Evolutionary conservation across 495 filamentous ascomycete species (phyloP), one percentile per base, ranked within the genome.

Genomic region (Daldinia decipiens): DNA sequence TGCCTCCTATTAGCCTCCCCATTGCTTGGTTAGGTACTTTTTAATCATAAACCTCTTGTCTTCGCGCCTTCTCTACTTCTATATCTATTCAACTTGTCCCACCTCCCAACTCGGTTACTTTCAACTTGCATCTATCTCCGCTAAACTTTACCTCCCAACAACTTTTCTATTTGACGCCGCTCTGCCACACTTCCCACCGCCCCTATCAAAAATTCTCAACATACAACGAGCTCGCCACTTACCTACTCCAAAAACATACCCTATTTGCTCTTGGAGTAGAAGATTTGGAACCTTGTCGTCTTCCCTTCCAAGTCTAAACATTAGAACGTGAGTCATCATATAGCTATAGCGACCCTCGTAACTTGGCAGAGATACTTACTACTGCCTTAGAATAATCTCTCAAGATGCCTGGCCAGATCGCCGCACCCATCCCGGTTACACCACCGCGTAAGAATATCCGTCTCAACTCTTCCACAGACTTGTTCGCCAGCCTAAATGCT

Each of bases 351-450:
- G 12, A 15, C 43, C 34, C 56, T 40, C 32, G 13, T 40, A n/a
- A 32, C 56, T 21, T 26, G 21, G 11, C 36, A 40, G 4, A 4
- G 24, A 40, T 59, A 11, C 61, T 73, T 24, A 73, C 56, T 40
- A 21, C 19, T 32, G 2, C 34, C 32, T 15, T 24, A 72, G 65
- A 64, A 59, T 17, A 72, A 32, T 55, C 40, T 47, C 40, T 68
- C 78, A 82, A 76, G 54, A 85, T 85, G 82, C 78, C 82, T 75
- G 69, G 76, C 59, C 81, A 83, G 72, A 77, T 84, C 62, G 78
- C 76, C 54, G 77, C 82, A 26, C 82, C 82, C 40, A 77, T 82
- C 56, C 79, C 82, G 58, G 78, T 83, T 70, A 72, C 80, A 66
- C 79, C 77, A 13, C 63, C 79, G 27, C 79, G 79, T 67, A 78